These are phyloP conservation scores for Holtermanniella nyarrowii DNA, from an alignment of 768 basidiomycete species.

Conservation along the genomic window DNA sequence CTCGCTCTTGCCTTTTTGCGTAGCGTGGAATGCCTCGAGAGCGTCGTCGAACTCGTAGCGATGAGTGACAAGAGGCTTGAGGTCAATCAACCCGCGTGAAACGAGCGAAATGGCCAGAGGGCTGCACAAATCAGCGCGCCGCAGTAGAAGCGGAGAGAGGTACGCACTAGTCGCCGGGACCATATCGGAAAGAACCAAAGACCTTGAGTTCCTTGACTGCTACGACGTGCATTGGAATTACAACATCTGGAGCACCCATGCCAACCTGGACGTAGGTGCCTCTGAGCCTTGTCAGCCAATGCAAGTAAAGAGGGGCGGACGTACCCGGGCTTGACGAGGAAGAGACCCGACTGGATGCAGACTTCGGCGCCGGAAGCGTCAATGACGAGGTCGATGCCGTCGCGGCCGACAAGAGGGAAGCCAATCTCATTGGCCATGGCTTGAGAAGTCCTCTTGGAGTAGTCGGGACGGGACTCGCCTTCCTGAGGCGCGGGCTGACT, in stretches of 20 bases:
- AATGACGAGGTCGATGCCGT: slow-evolving; percentile 70
- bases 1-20: slow-evolving; percentile 63
- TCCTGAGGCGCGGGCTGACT: slow-evolving; percentile 49
- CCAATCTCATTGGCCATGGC: slow-evolving; percentile 56
- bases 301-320: slow-evolving; percentile 1
- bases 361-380: slow-evolving; percentile 90
- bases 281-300: slow-evolving; percentile 39
- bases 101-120: slow-evolving; percentile 74
- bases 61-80: slow-evolving; percentile 83
- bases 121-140: slow-evolving; percentile 44
- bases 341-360: slow-evolving; percentile 76
- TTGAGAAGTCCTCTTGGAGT: slow-evolving; percentile 61
- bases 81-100: slow-evolving; percentile 67
- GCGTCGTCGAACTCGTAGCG: slow-evolving; percentile 71
- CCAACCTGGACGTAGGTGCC: slow-evolving; percentile 57
- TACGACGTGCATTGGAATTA: slow-evolving; percentile 59
- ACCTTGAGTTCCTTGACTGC: slow-evolving; percentile 68
- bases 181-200: slow-evolving; percentile 76
- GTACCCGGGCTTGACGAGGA: slow-evolving; percentile 58
- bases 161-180: slow-evolving; percentile 33
- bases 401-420: slow-evolving; percentile 60
- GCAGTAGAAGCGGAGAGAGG: background rate
- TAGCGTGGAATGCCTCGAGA: slow-evolving; percentile 68
- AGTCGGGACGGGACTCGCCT: slow-evolving; percentile 59
- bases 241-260: slow-evolving; percentile 69